phyloP scores from a whole-genome alignment of 2,329 filamentous ascomycete species.

The Teratosphaeria destructans region DNA sequence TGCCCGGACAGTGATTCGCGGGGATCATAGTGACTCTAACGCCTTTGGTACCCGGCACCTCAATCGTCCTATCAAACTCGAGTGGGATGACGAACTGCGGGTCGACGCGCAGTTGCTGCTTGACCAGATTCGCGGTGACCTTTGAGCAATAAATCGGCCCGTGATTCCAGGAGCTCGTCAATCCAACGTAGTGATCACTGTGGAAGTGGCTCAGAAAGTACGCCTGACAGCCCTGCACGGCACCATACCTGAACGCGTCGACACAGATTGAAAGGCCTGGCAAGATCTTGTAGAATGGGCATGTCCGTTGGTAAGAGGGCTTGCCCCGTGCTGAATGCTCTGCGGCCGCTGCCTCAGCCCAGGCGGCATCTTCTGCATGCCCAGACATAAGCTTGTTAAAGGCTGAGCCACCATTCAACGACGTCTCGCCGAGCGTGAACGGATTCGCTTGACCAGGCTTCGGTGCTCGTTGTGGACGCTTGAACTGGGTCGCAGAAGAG shows the following conservation, averaged over 20 bases:
- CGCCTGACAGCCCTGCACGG: slow-evolving; percentile 80
- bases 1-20: slow-evolving; percentile 93
- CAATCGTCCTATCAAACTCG: slow-evolving; percentile 69
- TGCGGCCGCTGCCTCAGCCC: slow-evolving; percentile 73
- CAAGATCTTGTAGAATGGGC: slow-evolving; percentile 97
- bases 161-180: slow-evolving; percentile 80
- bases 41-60: slow-evolving; percentile 72
- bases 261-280: slow-evolving; percentile 88
- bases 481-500: slow-evolving; percentile 45
- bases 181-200: slow-evolving; percentile 90
- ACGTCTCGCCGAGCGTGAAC: slow-evolving; percentile 45
- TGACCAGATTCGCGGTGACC: slow-evolving; percentile 81
- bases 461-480: slow-evolving; percentile 54
- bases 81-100: slow-evolving; percentile 75
- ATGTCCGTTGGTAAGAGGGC: slow-evolving; percentile 78
- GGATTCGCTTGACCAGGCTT: slow-evolving; percentile 75
- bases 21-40: slow-evolving; percentile 88
- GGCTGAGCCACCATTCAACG: slow-evolving; percentile 49
- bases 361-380: slow-evolving; percentile 81
- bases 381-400: slow-evolving; percentile 90
- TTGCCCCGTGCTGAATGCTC: slow-evolving; percentile 72
- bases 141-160: slow-evolving; percentile 95
- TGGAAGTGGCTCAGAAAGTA: slow-evolving; percentile 98
- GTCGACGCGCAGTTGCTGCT: slow-evolving; percentile 74
- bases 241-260: slow-evolving; percentile 91